These are phyloP conservation scores for Blepharisma japonicum DNA, from an alignment of 73 alveolate species.

Conservation along the genomic window DNA sequence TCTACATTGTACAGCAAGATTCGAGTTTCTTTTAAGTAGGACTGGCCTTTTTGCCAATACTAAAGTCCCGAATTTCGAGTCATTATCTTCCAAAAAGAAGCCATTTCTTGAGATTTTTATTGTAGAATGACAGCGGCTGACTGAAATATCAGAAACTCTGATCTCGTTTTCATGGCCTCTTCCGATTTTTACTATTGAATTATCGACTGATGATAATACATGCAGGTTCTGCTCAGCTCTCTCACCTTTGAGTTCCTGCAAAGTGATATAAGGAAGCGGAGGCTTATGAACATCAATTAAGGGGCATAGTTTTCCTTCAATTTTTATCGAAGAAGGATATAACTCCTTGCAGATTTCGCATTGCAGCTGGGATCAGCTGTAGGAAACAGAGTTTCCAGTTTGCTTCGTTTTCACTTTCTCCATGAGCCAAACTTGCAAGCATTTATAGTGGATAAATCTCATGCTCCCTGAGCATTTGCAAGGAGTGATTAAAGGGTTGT, in stretches of 20 bases:
- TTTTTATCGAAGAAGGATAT: neutral
- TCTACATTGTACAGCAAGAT: too few species aligned
- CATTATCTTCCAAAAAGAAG: conserved; percentile 55
- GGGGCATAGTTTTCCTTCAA: neutral
- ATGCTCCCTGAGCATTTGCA: conserved; percentile 58
- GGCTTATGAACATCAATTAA: conserved; percentile 39
- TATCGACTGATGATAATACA: conserved; percentile 34
- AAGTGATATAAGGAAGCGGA: conserved; percentile 29
- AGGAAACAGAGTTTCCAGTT: neutral
- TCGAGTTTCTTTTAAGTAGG: too few species aligned
- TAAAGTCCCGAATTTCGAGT: conserved; percentile 84
- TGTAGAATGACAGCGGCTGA: conserved; percentile 75
- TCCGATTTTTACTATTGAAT: conserved; percentile 52
- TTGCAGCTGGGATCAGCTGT: neutral
- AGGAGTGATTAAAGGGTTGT: conserved; percentile 50
- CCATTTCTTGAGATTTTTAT: conserved; percentile 44
- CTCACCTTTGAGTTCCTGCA: conserved; percentile 40
- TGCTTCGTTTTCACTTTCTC: conserved; percentile 24
- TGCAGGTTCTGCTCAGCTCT: conserved; percentile 35
- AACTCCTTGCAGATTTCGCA: conserved; percentile 26
- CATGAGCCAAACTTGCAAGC: conserved; percentile 54
- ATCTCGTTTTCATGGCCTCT: conserved; percentile 83
- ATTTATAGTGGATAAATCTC: conserved; percentile 46
- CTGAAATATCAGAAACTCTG: conserved; percentile 76
- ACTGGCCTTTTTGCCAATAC: conserved; percentile 12